Evolutionary conservation across 2,329 filamentous ascomycete genomes (phyloP).

Genomic region (Pseudocercospora fijiensis): DNA sequence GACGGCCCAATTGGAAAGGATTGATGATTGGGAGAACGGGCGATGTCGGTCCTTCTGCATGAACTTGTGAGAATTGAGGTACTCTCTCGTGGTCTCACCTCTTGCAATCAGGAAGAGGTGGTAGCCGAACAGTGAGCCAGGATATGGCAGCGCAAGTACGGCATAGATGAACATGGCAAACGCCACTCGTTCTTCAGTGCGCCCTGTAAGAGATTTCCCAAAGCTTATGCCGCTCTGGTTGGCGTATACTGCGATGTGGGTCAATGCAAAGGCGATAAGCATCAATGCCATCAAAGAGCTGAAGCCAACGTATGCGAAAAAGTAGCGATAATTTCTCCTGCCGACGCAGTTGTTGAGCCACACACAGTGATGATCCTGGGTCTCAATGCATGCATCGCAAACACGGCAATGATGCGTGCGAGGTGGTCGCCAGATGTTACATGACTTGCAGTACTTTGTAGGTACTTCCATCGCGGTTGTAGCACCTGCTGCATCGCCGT

Average conservation of each 20-base stretch:
- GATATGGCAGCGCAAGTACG: conserved; percentile 72
- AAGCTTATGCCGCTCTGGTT: conserved; percentile 66
- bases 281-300: conserved; percentile 75
- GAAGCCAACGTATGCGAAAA: conserved; percentile 84
- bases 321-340: conserved; percentile 95
- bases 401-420: conserved; percentile 94
- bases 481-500: conserved; percentile 38
- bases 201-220: conserved; percentile 54
- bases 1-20: conserved; percentile 74
- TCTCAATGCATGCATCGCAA: conserved; percentile 96
- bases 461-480: conserved; percentile 91
- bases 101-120: conserved; percentile 87
- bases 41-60: conserved; percentile 85
- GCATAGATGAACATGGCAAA: conserved; percentile 89
- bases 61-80: conserved; percentile 95
- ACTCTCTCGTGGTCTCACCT: conserved; percentile 93
- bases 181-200: conserved; percentile 34
- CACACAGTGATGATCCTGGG: conserved; percentile 95
- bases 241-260: conserved; percentile 74
- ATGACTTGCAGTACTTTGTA: conserved; percentile 96
- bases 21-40: conserved; percentile 75
- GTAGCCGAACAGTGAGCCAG: conserved; percentile 78
- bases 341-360: conserved; percentile 99
- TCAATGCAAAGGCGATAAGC: conserved; percentile 73
- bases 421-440: conserved; percentile 94